These are phyloP conservation scores for Rosellinia necatrix DNA, from an alignment of 2,329 filamentous ascomycete genomes.

Conservation along the genomic window DNA sequence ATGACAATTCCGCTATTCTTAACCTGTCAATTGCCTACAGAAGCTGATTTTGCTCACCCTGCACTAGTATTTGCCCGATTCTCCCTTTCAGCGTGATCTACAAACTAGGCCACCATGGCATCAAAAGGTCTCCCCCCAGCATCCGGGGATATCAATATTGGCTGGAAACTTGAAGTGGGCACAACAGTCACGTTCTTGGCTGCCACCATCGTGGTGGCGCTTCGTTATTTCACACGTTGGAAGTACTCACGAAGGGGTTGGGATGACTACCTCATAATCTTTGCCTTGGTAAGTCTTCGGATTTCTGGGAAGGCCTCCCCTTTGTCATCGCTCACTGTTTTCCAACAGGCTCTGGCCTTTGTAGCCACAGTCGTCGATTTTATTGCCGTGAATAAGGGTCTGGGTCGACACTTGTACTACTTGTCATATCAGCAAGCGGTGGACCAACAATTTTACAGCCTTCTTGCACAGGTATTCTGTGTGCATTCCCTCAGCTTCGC, in stretches of 20 bases:
- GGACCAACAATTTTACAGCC: background rate
- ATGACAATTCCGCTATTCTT: too few species aligned
- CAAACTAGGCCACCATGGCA: background rate
- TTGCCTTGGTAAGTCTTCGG: background rate
- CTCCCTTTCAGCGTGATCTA: too few species aligned
- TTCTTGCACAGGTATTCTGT: background rate
- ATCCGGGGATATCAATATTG: background rate
- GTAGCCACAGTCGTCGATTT: background rate
- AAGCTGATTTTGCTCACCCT: too few species aligned
- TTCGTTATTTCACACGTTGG: background rate
- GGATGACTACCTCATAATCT: background rate
- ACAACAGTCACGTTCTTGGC: background rate
- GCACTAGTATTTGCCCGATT: too few species aligned
- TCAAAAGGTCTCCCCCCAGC: background rate
- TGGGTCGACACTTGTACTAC: background rate
- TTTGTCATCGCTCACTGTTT: too few species aligned
- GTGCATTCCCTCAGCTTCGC: background rate
- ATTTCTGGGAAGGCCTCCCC: too few species aligned
- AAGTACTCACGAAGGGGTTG: constrained; percentile 1
- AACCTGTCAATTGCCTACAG: too few species aligned
- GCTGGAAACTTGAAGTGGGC: background rate
- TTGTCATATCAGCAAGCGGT: background rate
- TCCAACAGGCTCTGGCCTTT: background rate
- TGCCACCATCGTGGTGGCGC: background rate
- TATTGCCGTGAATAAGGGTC: background rate